Evolutionary conservation across 208 protist genomes (phyloP).

Genomic region (Crithidia bombi): DNA sequence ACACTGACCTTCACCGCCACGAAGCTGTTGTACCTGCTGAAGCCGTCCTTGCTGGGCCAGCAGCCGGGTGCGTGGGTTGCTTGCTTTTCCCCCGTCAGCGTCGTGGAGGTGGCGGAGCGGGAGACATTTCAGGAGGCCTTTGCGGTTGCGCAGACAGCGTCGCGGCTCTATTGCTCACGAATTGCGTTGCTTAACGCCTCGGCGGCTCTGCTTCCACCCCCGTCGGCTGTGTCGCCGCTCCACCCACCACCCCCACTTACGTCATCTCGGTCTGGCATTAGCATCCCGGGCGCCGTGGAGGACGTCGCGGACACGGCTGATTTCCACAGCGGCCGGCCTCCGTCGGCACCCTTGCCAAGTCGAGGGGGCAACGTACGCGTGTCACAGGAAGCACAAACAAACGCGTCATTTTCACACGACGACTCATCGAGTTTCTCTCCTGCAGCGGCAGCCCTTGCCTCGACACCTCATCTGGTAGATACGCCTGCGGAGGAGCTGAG

Average conservation of each 20-base stretch:
- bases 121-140: constrained; percentile 84
- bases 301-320: not conserved
- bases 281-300: not conserved
- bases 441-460: not conserved
- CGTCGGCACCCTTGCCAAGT: no score
- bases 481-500: constrained; percentile 1
- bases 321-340: not conserved
- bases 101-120: constrained; percentile 25
- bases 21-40: constrained; percentile 70
- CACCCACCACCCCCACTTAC: not conserved
- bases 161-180: constrained; percentile 55
- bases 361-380: no score
- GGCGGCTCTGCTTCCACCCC: not conserved
- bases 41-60: constrained; percentile 64
- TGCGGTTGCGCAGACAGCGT: constrained; percentile 58
- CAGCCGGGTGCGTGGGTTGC: constrained; percentile 76
- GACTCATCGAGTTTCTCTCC: not conserved
- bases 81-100: constrained; percentile 64
- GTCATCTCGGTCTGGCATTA: not conserved
- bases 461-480: constrained; percentile 5
- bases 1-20: constrained; percentile 58
- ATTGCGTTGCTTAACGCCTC: constrained; percentile 33
- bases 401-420: not conserved
- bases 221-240: no score
- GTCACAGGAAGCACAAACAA: not conserved